Conservation (phyloP, 2,329 filamentous ascomycete species). For the Exophiala viscosa region DNA sequence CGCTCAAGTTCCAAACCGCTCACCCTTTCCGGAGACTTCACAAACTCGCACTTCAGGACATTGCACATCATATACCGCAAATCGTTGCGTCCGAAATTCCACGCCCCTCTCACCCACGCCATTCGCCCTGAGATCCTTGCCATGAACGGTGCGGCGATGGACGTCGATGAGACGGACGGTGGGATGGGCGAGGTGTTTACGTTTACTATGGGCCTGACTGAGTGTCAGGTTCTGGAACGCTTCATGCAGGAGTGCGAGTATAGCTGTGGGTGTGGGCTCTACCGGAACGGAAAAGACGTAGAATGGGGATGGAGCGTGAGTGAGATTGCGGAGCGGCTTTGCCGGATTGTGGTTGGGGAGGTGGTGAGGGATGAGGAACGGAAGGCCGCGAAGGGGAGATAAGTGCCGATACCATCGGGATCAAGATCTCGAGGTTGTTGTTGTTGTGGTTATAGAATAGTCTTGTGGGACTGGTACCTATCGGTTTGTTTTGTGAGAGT, state of each 20-base stretch:
- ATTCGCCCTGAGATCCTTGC: slow-evolving; percentile 19
- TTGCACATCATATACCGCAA: slow-evolving; percentile 29
- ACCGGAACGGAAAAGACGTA: slow-evolving; percentile 15
- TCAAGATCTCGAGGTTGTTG: no score
- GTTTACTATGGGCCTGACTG: slow-evolving; percentile 19
- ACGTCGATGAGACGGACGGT: slow-evolving; percentile 50
- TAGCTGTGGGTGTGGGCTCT: slow-evolving; percentile 12
- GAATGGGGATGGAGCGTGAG: slow-evolving; percentile 42
- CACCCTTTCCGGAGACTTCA: slow-evolving; percentile 21
- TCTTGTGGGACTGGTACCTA: no score
- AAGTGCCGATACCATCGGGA: no score
- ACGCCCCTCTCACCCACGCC: slow-evolving; percentile 12
- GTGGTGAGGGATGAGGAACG: slow-evolving; percentile 42
- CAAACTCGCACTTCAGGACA: slow-evolving; percentile 28
- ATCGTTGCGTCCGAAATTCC: slow-evolving; percentile 26
- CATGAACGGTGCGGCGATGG: slow-evolving; percentile 53
- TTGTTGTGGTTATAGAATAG: no score
- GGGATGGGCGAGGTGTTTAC: slow-evolving; percentile 20
- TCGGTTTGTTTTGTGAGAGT: no score
- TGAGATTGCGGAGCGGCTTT: slow-evolving; percentile 42
- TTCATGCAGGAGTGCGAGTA: slow-evolving; percentile 27
- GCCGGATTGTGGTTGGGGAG: slow-evolving; percentile 47
- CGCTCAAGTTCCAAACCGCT: slow-evolving; percentile 15
- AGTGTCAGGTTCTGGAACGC: slow-evolving; percentile 31
- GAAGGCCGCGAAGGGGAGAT: slow-evolving; percentile 26